A percentile compares a stretch with the other conserved stretches of the same genome.
Evolutionary conservation across 805 yeast species (phyloP).

Genomic region (Sugiyamaella floridensis): DNA sequence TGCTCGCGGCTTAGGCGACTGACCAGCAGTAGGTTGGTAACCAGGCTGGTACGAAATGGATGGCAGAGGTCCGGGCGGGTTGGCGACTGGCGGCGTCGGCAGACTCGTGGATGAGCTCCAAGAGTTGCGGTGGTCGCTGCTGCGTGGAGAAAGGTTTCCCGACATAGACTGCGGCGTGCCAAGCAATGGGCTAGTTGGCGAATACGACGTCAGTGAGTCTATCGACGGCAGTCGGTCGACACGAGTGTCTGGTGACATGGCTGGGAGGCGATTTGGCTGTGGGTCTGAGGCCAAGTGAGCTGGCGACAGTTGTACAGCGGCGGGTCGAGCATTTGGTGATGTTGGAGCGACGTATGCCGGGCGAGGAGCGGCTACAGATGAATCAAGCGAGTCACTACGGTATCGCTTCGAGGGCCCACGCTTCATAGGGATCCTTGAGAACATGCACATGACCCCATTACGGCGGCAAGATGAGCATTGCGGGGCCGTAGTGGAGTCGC

Average conservation of each 20-base stretch:
- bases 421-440: conserved; percentile 51
- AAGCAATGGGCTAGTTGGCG: conserved; percentile 3
- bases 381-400: conserved; percentile 7
- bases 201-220: conserved; percentile 15
- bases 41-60: neutral
- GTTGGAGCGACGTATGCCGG: neutral
- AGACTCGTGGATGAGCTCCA: conserved; percentile 3
- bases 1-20: conserved; percentile 5
- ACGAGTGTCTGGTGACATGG: conserved; percentile 4
- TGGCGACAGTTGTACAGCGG: neutral
- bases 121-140: conserved; percentile 1
- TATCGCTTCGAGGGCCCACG: conserved; percentile 58
- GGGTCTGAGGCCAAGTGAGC: neutral
- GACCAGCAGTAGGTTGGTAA: neutral
- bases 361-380: neutral
- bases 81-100: conserved; percentile 5
- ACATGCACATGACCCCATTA: conserved; percentile 46
- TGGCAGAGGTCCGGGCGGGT: neutral
- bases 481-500: conserved; percentile 25
- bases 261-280: neutral
- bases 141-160: neutral
- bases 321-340: neutral
- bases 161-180: neutral
- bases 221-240: conserved; percentile 22
- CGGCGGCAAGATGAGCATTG: conserved; percentile 48